Evolutionary conservation across 2,329 filamentous ascomycete genomes (phyloP), one percentile per base, ranked within the genome.

Genomic region (Epichloe brachyelytri): DNA sequence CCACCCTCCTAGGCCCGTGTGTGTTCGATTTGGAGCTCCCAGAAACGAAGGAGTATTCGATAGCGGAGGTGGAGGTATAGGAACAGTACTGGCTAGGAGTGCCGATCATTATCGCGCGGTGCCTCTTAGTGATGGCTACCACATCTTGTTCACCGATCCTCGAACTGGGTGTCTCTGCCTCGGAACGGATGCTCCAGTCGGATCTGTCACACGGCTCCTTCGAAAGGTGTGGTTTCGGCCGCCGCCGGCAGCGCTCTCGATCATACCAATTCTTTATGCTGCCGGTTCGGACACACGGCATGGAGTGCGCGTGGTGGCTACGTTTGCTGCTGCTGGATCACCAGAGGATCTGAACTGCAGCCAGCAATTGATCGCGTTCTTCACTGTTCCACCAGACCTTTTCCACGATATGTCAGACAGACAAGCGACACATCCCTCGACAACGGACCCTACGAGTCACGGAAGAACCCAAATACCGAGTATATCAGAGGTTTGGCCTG

Each of bases 71-170:
- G 48, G 48, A 33, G 48, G 43, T 20, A 37, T 55, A 8, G 56
- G 54, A 34, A 59, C 66, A 8, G 61, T 72, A n/a, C 64, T 68
- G 34, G 67, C 69, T 15, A 69, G 66, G 1, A 69, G 67, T 46
- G 73, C 73, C 36, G 79, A 84, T 58, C 79, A 85, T 57, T 83
- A 80, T 58, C 75, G 74, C 44, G 80, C 81, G 2, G 65, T 83
- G 12, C 82, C 83, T 3, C 62, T 86, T 39, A 82, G 78, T 54
- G 83, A 86, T 60, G 81, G 82, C 2, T 68, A 76, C 51, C 80
- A 85, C 57, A 70, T 86, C 37, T 64, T 85, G 5, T 85, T 83
- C 60, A 79, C 78, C 6, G 80, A 85, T 59, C 80, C 81, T 4
- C 63, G 64, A 11, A 77, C 71, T 1, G 74, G 72, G 10, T 63